Base-by-base conservation (phyloP, 495 filamentous ascomycete species). In the Penicillium salamii region DNA sequence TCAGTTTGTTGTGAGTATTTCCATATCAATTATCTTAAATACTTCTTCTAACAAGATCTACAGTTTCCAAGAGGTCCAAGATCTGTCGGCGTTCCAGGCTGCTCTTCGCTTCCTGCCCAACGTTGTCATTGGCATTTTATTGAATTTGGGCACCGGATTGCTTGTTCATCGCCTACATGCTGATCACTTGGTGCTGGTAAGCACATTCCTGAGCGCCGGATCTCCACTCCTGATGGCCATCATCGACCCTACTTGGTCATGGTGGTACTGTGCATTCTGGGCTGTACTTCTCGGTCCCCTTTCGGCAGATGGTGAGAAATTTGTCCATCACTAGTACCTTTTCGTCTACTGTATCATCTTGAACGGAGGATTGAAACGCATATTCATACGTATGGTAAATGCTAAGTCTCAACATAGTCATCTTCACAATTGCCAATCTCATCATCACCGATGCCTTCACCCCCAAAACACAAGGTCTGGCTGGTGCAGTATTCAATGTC, bases 401-500 rank as follows among this genome's bases (percentile, higher is more conserved):
- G 23, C 50, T 59, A 80, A 19, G 4, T 32, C 12, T 32, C 12
- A 3, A 19, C 14, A 19, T 12, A 59, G 56, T 55, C 2, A 63
- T 83, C 3, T 86, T 81, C 65, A 80, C 76, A 0, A 69, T 84
- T 2, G 75, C 74, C 1, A 77, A 80, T 42, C 65, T 88, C 15
- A 55, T 86, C 35, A 80, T 87, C 47, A 76, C 81, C 1, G 62
- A 74, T n/a, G 71, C 72, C 5, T 85, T 86, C 52, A 78, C 82
- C 0, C 49, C 67, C 1, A 61, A 78, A 38, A 83, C 74, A 0
- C 82, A 87, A 41, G 80, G 73, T 0, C 72, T 88, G 1, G 82
- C 80, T 2, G 82, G 83, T 3, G 83, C 78, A 2, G 80, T 87
- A 0, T 86, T 86, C 68, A 83, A 85, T 52, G 82, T 81, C 0